Percentiles rank a stretch among this genome's conserved stretches.
Conservation (phyloP, 345 rosid species). For the Bruguiera gymnorhiza region DNA sequence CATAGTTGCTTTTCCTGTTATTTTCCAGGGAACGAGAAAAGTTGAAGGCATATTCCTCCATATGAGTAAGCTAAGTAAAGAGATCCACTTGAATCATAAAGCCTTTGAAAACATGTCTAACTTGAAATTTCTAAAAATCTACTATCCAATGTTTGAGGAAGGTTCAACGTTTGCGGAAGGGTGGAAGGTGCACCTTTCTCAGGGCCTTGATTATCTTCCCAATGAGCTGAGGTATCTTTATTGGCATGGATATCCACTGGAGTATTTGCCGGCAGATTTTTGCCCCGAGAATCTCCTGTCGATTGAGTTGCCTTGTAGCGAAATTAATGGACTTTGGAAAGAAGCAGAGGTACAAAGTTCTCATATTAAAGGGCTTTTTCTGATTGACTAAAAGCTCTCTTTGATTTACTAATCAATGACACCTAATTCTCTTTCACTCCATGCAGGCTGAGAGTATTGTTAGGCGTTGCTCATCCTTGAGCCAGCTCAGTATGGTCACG, state of each 20-base stretch:
- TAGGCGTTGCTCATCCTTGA: neutral
- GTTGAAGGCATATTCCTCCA: neutral
- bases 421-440: too few species aligned
- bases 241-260: neutral
- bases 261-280: conserved; percentile 1
- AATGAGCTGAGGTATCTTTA: conserved; percentile 3
- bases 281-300: neutral
- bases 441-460: neutral
- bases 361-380: too few species aligned
- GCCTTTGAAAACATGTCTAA: neutral
- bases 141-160: neutral
- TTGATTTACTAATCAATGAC: too few species aligned
- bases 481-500: neutral
- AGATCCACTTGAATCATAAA: neutral
- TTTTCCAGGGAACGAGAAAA: neutral
- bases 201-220: neutral
- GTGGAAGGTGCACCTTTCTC: neutral
- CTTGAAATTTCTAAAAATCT: neutral
- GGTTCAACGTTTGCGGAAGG: neutral
- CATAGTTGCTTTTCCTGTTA: neutral
- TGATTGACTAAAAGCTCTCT: too few species aligned
- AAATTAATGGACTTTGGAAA: neutral
- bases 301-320: neutral
- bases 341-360: neutral
- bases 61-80: neutral